Evolutionary conservation across 441 rosid species (phyloP).

Genomic region (Erysimum cheiri): DNA sequence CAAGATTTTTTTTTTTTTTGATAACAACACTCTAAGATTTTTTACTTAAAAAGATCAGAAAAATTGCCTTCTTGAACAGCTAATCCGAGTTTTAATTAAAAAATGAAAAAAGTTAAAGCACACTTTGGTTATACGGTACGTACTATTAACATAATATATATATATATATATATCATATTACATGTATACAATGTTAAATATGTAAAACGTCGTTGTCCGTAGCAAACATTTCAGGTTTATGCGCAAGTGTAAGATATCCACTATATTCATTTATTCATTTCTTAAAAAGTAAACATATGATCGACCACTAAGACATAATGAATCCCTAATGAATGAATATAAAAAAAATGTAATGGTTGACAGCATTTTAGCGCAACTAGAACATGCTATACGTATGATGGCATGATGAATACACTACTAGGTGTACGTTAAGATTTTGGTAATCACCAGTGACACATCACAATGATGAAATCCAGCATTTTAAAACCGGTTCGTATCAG

Average conservation of each 20-base stretch:
- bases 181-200: not conserved
- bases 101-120: not conserved
- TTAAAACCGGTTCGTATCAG: constrained; percentile 17
- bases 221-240: not conserved
- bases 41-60: not conserved
- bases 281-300: constrained; percentile 4
- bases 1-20: too few species aligned
- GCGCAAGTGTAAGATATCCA: constrained; percentile 22
- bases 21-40: too few species aligned
- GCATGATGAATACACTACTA: constrained; percentile 14
- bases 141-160: not conserved
- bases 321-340: not conserved
- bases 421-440: constrained; percentile 34
- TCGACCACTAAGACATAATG: constrained; percentile 21
- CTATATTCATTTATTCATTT: not conserved
- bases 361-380: constrained; percentile 20
- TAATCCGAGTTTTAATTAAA: not conserved
- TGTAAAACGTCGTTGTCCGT: not conserved
- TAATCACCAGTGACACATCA: constrained; percentile 32
- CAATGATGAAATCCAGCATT: constrained; percentile 33
- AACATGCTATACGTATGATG: constrained; percentile 5
- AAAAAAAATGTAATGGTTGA: constrained; percentile 24
- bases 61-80: too few species aligned
- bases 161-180: not conserved
- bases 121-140: not conserved